A percentile compares a stretch with the other conserved stretches of the same genome.
phyloP scores from a whole-genome alignment of 169 alveolate species.

The Amoebophrya sp. region DNA sequence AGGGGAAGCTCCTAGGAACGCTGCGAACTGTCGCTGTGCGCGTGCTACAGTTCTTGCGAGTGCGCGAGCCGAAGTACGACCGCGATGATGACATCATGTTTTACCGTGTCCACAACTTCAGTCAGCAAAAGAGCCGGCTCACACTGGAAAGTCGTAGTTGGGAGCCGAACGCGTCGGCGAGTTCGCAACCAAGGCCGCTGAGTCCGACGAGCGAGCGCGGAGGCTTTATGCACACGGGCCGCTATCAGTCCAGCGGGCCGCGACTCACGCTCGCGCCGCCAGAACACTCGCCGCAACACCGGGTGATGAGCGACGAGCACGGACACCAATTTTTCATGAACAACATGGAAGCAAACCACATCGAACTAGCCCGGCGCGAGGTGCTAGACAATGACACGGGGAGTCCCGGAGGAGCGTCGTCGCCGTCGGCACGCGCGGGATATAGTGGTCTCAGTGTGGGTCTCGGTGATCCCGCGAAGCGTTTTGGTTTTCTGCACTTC shows the following conservation, averaged over 20 bases:
- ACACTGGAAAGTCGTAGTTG: background rate
- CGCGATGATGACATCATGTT: background rate
- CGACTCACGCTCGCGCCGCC: background rate
- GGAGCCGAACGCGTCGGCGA: background rate
- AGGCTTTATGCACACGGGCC: background rate
- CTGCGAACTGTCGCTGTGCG: background rate
- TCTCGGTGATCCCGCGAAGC: no score
- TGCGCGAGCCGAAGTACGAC: background rate
- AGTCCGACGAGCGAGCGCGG: background rate
- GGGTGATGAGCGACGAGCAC: background rate
- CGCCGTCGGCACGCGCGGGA: no score
- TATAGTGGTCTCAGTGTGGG: no score
- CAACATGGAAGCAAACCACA: background rate
- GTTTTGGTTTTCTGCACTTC: no score
- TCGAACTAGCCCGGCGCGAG: background rate
- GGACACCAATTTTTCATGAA: background rate
- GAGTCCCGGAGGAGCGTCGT: no score
- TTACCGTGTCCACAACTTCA: background rate
- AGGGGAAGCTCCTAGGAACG: background rate
- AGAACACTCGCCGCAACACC: background rate
- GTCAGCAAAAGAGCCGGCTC: background rate
- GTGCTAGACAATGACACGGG: no score
- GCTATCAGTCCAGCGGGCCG: background rate
- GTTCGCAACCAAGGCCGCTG: background rate
- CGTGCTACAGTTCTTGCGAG: background rate